phyloP scores from a whole-genome alignment of 257 asterid genomes.

The Fraxinus pennsylvanica region DNA sequence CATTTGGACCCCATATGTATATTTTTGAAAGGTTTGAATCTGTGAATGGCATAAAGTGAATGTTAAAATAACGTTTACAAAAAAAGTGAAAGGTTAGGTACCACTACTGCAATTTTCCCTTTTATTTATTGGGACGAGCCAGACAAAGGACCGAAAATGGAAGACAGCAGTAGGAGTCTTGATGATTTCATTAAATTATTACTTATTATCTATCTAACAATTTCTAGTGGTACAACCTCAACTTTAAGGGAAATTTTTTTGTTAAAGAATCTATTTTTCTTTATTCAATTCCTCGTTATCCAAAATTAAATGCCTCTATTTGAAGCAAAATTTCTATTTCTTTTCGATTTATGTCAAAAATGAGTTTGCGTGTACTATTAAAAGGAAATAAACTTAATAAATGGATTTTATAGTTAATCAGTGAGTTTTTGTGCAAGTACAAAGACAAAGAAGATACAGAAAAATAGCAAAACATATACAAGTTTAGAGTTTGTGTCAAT shows the following conservation, averaged over 20 bases:
- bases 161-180: conserved; percentile 20
- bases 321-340: background rate
- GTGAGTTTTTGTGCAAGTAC: too few relatives aligned
- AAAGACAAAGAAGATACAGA: too few relatives aligned
- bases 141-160: conserved; percentile 31
- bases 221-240: background rate
- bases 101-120: too few relatives aligned
- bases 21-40: too few relatives aligned
- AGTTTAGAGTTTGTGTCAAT: too few relatives aligned
- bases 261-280: background rate
- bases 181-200: conserved; percentile 21
- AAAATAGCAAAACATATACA: too few relatives aligned
- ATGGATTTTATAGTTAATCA: too few relatives aligned
- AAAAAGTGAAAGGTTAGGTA: too few relatives aligned
- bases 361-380: background rate
- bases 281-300: too few relatives aligned
- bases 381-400: background rate
- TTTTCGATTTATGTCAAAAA: background rate
- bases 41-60: too few relatives aligned
- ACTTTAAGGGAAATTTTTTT: background rate
- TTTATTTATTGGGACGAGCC: conserved; percentile 11
- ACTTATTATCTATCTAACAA: background rate
- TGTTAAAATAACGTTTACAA: too few relatives aligned
- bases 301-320: background rate
- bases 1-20: too few relatives aligned